A percentile compares a stretch with the other conserved stretches of the same genome.
These are phyloP conservation scores for Oryza longistaminata DNA, from an alignment of 176 grass and related monocot species.

Conservation along the genomic window DNA sequence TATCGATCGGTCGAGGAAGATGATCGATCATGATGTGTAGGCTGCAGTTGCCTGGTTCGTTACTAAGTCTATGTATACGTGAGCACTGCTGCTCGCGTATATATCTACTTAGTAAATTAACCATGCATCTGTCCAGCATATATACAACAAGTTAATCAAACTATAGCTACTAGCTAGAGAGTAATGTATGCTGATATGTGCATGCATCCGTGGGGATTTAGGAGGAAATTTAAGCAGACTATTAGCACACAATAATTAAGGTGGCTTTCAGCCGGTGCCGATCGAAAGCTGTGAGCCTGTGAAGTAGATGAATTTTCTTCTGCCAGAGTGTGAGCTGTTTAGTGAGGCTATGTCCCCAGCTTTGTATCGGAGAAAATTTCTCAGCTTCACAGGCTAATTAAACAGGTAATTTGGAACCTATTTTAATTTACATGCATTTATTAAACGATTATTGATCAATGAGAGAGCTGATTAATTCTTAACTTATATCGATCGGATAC, in stretches of 20 bases:
- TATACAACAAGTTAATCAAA: not conserved
- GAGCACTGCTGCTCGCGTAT: not conserved
- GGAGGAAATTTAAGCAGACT: not conserved
- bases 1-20: not conserved
- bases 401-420: constrained; percentile 27
- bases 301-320: constrained; percentile 99
- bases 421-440: constrained; percentile 5
- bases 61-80: not conserved
- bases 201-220: not conserved
- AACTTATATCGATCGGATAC: not conserved
- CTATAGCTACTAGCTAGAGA: constrained; percentile 9
- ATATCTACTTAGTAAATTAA: not conserved
- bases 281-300: constrained; percentile 30
- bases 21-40: not conserved
- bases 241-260: constrained; percentile 29
- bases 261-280: constrained; percentile 2
- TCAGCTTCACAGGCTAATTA: constrained; percentile 68
- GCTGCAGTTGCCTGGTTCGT: not conserved
- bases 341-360: constrained; percentile 3
- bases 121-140: not conserved
- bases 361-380: constrained; percentile 79
- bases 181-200: constrained; percentile 1
- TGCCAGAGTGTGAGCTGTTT: not conserved
- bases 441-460: constrained; percentile 8
- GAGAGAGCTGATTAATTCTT: constrained; percentile 1